Evolutionary conservation across 169 alveolate species (phyloP).

Genomic region (Sarcocystis neurona): DNA sequence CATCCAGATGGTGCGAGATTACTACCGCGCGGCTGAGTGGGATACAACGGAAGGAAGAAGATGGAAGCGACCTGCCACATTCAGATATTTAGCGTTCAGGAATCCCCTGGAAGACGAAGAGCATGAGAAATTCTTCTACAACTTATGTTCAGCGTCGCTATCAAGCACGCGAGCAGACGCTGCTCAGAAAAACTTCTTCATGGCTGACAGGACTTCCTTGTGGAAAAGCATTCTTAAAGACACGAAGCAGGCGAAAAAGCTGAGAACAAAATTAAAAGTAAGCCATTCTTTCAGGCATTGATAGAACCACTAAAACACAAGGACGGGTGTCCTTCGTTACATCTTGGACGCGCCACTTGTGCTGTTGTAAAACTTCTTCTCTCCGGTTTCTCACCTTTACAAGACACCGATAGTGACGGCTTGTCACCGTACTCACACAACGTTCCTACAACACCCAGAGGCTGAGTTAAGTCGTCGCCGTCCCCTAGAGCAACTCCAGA

Average conservation of each 20-base stretch:
- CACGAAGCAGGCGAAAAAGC: slow-evolving; percentile 22
- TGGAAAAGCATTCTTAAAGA: neutral
- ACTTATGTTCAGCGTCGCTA: neutral
- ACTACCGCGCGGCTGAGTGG: neutral
- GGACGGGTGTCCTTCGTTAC: too few species aligned
- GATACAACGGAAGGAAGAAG: neutral
- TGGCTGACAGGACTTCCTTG: slow-evolving; percentile 23
- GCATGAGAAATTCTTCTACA: neutral
- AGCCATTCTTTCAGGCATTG: neutral
- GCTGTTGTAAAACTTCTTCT: too few species aligned
- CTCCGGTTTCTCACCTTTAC: too few species aligned
- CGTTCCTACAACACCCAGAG: too few species aligned
- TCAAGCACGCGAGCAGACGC: neutral
- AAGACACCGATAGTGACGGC: too few species aligned
- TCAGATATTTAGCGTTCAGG: neutral
- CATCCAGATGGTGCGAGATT: slow-evolving; percentile 6
- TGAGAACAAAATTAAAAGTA: slow-evolving; percentile 4
- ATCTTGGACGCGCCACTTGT: too few species aligned
- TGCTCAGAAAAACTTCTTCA: neutral
- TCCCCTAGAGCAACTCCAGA: too few species aligned
- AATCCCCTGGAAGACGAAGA: neutral
- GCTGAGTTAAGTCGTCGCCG: too few species aligned
- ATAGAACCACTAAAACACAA: too few species aligned
- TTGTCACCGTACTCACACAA: too few species aligned
- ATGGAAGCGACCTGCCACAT: neutral